Evolutionary conservation across 257 asterid species (phyloP).

Genomic region (Gentiana macrophylla): DNA sequence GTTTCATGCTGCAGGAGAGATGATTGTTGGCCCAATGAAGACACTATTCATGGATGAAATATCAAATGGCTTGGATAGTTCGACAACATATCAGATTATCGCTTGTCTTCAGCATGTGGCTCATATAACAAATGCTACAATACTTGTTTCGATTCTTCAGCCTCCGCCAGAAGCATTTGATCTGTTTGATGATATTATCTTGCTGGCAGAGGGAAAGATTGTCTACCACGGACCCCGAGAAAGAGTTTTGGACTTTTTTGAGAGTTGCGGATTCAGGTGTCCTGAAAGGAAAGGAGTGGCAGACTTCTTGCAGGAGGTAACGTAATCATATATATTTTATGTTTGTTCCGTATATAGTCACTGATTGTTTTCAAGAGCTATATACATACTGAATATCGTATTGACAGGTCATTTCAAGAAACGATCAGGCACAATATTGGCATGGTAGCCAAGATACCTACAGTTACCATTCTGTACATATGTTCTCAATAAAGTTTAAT

Average conservation of each 20-base stretch:
- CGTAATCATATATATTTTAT: background rate
- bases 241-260: conserved; percentile 23
- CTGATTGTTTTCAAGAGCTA: background rate
- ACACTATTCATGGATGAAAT: conserved; percentile 50
- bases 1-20: conserved; percentile 27
- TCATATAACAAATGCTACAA: conserved; percentile 38
- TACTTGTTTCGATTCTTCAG: conserved; percentile 49
- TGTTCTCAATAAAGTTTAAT: conserved; percentile 23
- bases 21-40: conserved; percentile 48
- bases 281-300: conserved; percentile 30
- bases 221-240: conserved; percentile 36
- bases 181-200: conserved; percentile 38
- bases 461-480: conserved; percentile 28
- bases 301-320: conserved; percentile 40
- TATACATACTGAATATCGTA: background rate
- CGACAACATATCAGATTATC: conserved; percentile 40
- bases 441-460: conserved; percentile 18
- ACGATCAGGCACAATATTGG: conserved; percentile 55
- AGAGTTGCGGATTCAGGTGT: conserved; percentile 36
- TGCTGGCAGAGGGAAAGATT: conserved; percentile 41
- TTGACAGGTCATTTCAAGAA: conserved; percentile 34
- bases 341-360: background rate
- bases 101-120: conserved; percentile 39
- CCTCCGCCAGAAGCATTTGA: conserved; percentile 52
- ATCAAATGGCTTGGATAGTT: conserved; percentile 46